A percentile compares a stretch with the other conserved stretches of the same genome.
These are phyloP conservation scores for Aspergillus ellipticus DNA, from an alignment of 495 filamentous ascomycete species.

Conservation along the genomic window DNA sequence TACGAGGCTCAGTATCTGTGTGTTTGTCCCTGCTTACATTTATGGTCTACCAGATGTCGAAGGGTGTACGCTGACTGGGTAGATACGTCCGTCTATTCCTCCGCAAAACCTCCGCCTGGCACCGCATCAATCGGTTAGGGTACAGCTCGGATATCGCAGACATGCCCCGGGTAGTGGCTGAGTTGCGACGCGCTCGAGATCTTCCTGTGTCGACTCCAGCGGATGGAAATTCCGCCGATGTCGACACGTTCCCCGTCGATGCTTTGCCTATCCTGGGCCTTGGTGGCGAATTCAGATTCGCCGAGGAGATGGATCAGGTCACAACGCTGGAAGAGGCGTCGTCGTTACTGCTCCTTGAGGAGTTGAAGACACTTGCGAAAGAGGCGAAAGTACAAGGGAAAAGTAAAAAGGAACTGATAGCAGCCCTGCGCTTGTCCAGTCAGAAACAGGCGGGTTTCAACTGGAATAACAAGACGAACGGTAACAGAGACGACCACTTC, in stretches of 20 bases:
- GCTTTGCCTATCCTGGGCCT: constrained; percentile 45
- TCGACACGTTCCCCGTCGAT: constrained; percentile 19
- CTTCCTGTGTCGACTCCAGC: constrained; percentile 37
- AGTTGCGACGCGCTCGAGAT: constrained; percentile 43
- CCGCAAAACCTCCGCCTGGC: constrained; percentile 92
- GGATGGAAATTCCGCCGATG: constrained; percentile 44
- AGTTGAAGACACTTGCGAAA: constrained; percentile 80
- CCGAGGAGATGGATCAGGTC: constrained; percentile 71
- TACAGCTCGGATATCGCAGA: constrained; percentile 84
- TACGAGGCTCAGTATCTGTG: constrained; percentile 94
- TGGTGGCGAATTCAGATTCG: constrained; percentile 63
- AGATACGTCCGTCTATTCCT: constrained; percentile 92
- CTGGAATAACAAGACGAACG: constrained; percentile 52
- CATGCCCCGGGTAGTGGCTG: constrained; percentile 57
- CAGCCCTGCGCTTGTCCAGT: constrained; percentile 66
- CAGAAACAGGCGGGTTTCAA: constrained; percentile 68
- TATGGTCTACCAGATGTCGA: background rate
- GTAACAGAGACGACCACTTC: constrained; percentile 58
- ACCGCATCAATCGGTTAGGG: constrained; percentile 70
- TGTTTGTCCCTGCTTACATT: constrained; percentile 25
- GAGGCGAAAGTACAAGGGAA: constrained; percentile 85
- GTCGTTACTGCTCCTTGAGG: constrained; percentile 74
- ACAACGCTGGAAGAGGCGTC: constrained; percentile 82
- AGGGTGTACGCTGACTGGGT: constrained; percentile 5
- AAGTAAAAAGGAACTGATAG: constrained; percentile 78